Evolutionary conservation across 768 basidiomycete species (phyloP), one percentile per base, ranked within the genome.

Genomic region (Tubosaeta sp.): DNA sequence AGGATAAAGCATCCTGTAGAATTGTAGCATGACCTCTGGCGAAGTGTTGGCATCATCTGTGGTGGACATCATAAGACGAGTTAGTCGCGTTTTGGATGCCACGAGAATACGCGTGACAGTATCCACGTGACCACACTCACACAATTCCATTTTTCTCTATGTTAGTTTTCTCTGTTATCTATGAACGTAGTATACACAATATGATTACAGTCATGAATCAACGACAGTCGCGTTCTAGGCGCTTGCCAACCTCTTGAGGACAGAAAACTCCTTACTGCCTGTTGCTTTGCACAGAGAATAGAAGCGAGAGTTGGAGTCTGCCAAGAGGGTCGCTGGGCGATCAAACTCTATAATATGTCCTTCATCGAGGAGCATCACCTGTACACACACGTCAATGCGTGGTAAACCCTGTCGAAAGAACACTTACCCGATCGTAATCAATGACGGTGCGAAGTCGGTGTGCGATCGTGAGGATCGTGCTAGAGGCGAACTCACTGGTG

Each of bases 1-100:
- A 3, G 97, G 97, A 69, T 95, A 97, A 1, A 98, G 75, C 42
- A 92, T 82, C 39, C 85, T 78, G 73, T 99, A 98, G 71, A 93
- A 99, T 10, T 79, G 76, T 22, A 79, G 69, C 83, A 87, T 87
- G 46, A 86, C 74, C 63, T 85, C 81, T 13, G 83, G 80, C 0
- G 84, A 78, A 33, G 69, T 55, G 44, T 69, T 46, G 33, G 56
- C 41, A 43, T 61, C 59, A 6, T 64, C 55, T 13, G 48, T 33
- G 35, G 52, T 56, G 44, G 52, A 16, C 19, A 57, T 45, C 58
- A 63, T 55, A 52, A 10, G 29, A 44, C 9, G 3, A 47, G 34
- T 5, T 6, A 9, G 32, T 29, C 58, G 57, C 56, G 57, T 50
- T 2, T 22, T 22, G 22, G 22, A 22, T 56, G 59, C 57, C 54